Percentiles rank a stretch among this genome's conserved stretches.
Conservation (phyloP, 2,329 filamentous ascomycete genomes). For the Cordyceps militaris region DNA sequence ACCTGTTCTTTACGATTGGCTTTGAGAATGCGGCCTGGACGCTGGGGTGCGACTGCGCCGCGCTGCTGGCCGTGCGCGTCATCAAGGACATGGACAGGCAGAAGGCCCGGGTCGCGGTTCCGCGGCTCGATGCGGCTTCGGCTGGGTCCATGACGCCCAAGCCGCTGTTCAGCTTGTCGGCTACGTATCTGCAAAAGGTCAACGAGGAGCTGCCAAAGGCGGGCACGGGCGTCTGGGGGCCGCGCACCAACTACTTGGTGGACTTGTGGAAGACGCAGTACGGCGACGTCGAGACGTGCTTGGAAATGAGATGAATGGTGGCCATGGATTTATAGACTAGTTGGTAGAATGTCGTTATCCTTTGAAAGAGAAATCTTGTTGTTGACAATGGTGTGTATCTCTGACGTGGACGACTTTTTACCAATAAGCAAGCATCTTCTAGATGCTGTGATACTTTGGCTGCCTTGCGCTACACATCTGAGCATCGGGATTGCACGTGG, state of each 20-base stretch:
- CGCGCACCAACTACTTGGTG: constrained; percentile 23
- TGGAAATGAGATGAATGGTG: neutral
- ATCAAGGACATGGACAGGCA: constrained; percentile 41
- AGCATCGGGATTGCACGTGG: neutral
- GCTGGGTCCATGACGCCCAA: constrained; percentile 28
- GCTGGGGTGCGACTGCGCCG: constrained; percentile 49
- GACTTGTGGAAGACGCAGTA: constrained; percentile 15
- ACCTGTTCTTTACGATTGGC: constrained; percentile 50
- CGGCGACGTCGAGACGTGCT: neutral
- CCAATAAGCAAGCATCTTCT: too few relatives aligned
- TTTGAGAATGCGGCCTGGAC: constrained; percentile 58
- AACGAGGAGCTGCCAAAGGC: constrained; percentile 37
- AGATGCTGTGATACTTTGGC: neutral
- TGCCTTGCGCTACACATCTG: neutral
- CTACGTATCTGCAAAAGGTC: constrained; percentile 44
- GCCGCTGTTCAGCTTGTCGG: constrained; percentile 37
- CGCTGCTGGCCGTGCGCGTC: constrained; percentile 41
- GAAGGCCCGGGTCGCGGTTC: constrained; percentile 2
- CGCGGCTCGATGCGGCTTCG: neutral
- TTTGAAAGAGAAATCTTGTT: too few relatives aligned
- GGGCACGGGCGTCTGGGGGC: constrained; percentile 30
- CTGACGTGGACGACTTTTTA: too few relatives aligned
- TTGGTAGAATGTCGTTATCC: too few relatives aligned
- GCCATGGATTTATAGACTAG: too few relatives aligned
- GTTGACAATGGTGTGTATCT: too few relatives aligned